These are phyloP conservation scores for Pyrenula aspistea DNA, from an alignment of 495 filamentous ascomycete species.

Conservation along the genomic window DNA sequence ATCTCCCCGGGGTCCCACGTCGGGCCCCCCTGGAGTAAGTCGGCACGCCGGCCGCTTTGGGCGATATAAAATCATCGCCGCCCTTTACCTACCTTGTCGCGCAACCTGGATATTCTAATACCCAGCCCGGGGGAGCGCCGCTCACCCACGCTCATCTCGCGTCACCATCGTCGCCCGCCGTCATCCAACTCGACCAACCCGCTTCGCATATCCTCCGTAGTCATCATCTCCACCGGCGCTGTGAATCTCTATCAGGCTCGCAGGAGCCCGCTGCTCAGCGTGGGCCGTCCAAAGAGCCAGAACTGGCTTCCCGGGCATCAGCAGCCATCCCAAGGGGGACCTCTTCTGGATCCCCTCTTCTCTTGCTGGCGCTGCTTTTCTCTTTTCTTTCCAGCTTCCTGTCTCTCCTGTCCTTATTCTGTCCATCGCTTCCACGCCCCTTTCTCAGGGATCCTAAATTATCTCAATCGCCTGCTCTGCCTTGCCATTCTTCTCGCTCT, in stretches of 20 bases:
- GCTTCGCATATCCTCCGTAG: conserved; percentile 1
- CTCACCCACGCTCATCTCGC: neutral
- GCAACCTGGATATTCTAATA: neutral
- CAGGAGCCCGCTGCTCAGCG: no score
- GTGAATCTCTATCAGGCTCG: neutral
- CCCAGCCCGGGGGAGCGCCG: neutral
- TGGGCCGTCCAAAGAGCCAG: no score
- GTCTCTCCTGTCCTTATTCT: neutral
- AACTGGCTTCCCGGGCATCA: neutral
- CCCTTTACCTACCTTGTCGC: neutral
- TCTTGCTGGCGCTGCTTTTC: neutral
- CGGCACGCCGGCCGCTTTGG: neutral
- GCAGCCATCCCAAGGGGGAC: neutral
- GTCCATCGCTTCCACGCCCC: neutral
- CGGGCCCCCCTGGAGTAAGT: neutral
- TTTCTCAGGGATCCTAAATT: neutral
- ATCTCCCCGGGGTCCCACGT: no score
- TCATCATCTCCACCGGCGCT: neutral
- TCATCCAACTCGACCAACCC: conserved; percentile 1
- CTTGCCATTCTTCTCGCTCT: neutral
- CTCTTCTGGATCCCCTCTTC: neutral
- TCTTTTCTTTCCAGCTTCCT: neutral
- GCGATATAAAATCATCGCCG: neutral
- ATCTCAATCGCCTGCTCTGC: neutral
- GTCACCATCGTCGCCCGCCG: neutral